Evolutionary conservation across 345 rosid genomes (phyloP).

Genomic region (Ricinus communis): DNA sequence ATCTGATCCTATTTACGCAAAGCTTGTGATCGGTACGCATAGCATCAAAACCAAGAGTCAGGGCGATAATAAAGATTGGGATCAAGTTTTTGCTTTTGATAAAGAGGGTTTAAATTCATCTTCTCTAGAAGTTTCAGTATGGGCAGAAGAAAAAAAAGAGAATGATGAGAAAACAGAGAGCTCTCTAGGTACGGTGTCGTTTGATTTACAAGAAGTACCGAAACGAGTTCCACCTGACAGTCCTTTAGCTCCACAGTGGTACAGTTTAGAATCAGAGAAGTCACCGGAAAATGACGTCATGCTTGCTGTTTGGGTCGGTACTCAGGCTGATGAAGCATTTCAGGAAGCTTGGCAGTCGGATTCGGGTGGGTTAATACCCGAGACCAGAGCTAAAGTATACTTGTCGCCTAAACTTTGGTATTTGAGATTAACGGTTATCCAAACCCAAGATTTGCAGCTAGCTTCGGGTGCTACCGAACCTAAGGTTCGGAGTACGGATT

Average conservation of each 20-base stretch:
- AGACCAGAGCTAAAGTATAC: conserved; percentile 89
- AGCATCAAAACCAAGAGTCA: conserved; percentile 68
- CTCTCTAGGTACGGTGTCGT: conserved; percentile 78
- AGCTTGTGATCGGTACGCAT: conserved; percentile 80
- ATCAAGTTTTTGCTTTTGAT: conserved; percentile 85
- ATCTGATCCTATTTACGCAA: conserved; percentile 52
- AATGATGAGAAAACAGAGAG: conserved; percentile 48
- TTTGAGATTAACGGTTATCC: conserved; percentile 93
- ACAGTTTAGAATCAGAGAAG: conserved; percentile 68
- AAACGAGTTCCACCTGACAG: conserved; percentile 86
- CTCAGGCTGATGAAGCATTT: conserved; percentile 92
- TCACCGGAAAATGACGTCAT: conserved; percentile 76
- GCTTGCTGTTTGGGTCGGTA: conserved; percentile 92
- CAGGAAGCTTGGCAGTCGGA: conserved; percentile 98
- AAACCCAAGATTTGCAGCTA: conserved; percentile 87
- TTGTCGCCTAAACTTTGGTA: conserved; percentile 95
- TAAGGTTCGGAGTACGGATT: conserved; percentile 62
- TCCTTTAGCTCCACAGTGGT: conserved; percentile 95
- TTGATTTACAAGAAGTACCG: conserved; percentile 87
- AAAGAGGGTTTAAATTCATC: conserved; percentile 74
- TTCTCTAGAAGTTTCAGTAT: conserved; percentile 70
- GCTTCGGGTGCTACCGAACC: conserved; percentile 60
- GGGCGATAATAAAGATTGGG: conserved; percentile 75
- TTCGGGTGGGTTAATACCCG: conserved; percentile 85
- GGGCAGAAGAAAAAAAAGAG: conserved; percentile 62